A percentile compares a stretch with the other conserved stretches of the same genome.
Conservation (phyloP, 306 rosid genomes). For the Sesbania bispinosa region DNA sequence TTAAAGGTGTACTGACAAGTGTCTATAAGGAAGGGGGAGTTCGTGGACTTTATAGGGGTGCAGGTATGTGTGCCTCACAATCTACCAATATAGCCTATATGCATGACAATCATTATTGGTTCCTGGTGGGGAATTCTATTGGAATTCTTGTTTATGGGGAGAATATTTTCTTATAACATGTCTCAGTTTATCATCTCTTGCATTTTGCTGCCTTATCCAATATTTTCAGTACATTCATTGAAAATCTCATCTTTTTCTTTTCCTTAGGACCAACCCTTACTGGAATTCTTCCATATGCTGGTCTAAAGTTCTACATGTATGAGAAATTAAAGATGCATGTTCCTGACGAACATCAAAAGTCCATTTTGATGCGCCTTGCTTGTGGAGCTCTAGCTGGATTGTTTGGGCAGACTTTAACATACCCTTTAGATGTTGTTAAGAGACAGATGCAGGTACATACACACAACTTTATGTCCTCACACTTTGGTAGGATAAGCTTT, state of each 20-base stretch:
- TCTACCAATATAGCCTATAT: background rate
- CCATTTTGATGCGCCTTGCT: conserved; percentile 75
- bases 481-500: background rate
- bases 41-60: conserved; percentile 87
- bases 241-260: conserved; percentile 9
- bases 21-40: conserved; percentile 76
- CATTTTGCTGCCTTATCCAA: background rate
- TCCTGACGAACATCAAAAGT: conserved; percentile 82
- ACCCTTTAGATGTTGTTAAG: conserved; percentile 95
- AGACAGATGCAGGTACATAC: conserved; percentile 93
- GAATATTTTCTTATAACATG: background rate
- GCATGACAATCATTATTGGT: no score
- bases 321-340: conserved; percentile 74
- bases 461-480: background rate
- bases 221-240: conserved; percentile 11
- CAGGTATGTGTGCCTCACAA: conserved; percentile 50
- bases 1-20: conserved; percentile 66
- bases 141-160: conserved; percentile 7
- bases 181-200: background rate
- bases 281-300: conserved; percentile 95
- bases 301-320: conserved; percentile 84
- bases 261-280: conserved; percentile 77
- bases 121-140: background rate
- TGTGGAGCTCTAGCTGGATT: conserved; percentile 97
- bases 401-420: conserved; percentile 93